Conservation (phyloP, 2,329 filamentous ascomycete genomes). For the Cytospora mali region DNA sequence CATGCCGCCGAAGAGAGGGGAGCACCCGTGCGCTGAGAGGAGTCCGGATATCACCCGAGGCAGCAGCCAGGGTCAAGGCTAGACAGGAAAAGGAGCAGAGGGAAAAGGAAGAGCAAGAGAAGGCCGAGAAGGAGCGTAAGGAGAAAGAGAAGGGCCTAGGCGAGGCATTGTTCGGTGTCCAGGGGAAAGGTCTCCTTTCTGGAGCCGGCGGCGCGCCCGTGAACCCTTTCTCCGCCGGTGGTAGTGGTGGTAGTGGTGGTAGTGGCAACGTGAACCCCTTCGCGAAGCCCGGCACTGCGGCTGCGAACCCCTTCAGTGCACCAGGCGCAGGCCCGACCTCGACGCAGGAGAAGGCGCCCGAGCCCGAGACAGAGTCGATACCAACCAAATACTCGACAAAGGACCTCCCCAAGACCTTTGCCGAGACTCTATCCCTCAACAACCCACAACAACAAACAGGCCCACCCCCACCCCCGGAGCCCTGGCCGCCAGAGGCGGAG, state of each 20-base stretch:
- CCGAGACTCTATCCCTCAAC: constrained; percentile 77
- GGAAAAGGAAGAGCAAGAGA: constrained; percentile 37
- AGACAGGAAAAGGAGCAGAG: constrained; percentile 39
- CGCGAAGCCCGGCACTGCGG: constrained; percentile 44
- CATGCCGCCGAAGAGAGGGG: constrained; percentile 80
- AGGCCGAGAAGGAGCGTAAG: constrained; percentile 34
- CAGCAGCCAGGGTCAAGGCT: constrained; percentile 32
- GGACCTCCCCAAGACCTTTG: constrained; percentile 63
- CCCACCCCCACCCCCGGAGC: constrained; percentile 54
- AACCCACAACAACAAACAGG: constrained; percentile 44
- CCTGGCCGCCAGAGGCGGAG: constrained; percentile 71
- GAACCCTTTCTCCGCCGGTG: constrained; percentile 63
- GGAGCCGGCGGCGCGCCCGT: constrained; percentile 40
- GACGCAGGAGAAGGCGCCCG: constrained; percentile 34
- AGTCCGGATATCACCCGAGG: constrained; percentile 57
- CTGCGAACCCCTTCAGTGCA: constrained; percentile 46
- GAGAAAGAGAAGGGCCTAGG: constrained; percentile 54
- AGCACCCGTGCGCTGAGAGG: constrained; percentile 77
- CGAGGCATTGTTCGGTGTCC: constrained; percentile 70
- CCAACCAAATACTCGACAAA: constrained; percentile 34
- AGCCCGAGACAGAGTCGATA: constrained; percentile 12
- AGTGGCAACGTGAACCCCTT: constrained; percentile 66
- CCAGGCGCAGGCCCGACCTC: constrained; percentile 35
- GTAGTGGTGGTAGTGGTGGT: constrained; percentile 41
- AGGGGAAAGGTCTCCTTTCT: constrained; percentile 40